Percentiles rank a stretch among this genome's conserved stretches.
These are phyloP conservation scores for Inga oerstediana DNA, from an alignment of 306 rosid species.

Conservation along the genomic window DNA sequence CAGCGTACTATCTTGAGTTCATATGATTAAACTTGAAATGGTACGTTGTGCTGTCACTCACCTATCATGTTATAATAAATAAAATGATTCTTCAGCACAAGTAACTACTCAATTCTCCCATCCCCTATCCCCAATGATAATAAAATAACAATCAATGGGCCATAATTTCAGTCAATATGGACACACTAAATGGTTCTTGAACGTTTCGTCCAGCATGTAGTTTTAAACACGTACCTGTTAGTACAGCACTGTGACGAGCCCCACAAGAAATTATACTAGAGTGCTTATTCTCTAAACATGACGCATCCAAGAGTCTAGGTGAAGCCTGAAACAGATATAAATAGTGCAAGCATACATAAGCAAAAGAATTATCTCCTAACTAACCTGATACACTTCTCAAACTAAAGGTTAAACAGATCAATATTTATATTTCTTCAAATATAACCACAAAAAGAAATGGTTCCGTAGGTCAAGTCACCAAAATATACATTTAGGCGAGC, in stretches of 20 bases:
- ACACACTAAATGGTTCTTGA: not conserved
- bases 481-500: not conserved
- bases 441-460: slow-evolving; percentile 5
- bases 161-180: not conserved
- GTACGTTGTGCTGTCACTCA: not conserved
- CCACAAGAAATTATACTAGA: slow-evolving; percentile 70
- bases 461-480: no score
- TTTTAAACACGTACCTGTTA: slow-evolving; percentile 58
- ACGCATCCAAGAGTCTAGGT: slow-evolving; percentile 72
- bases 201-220: not conserved
- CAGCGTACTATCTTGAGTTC: not conserved
- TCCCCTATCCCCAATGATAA: not conserved
- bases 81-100: not conserved
- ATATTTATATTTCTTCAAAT: not conserved
- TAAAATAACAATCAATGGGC: not conserved
- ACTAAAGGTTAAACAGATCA: not conserved
- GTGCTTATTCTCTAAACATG: slow-evolving; percentile 61
- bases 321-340: slow-evolving; percentile 48
- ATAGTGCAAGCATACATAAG: not conserved
- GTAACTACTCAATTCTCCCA: not conserved
- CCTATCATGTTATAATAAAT: not conserved
- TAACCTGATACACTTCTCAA: not conserved
- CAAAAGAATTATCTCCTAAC: not conserved
- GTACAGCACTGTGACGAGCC: slow-evolving; percentile 79
- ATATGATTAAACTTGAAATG: not conserved